These are phyloP conservation scores for Lachnellula arida DNA, from an alignment of 2,329 filamentous ascomycete species.

Conservation along the genomic window DNA sequence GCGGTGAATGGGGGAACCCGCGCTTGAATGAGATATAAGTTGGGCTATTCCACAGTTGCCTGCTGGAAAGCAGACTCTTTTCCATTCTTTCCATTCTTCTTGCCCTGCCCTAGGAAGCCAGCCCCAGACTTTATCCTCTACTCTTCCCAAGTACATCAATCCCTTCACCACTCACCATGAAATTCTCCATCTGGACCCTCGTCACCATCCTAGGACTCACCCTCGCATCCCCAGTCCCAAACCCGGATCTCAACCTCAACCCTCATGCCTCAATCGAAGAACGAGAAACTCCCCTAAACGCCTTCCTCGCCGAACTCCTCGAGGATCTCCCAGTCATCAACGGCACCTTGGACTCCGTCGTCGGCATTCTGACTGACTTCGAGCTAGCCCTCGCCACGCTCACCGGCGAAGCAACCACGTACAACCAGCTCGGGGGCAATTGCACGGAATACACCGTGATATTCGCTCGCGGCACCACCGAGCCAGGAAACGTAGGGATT, in stretches of 20 bases:
- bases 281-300: conserved; percentile 21
- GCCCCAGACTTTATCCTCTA: not conserved
- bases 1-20: too few relatives aligned
- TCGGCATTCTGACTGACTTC: conserved; percentile 20
- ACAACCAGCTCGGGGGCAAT: conserved; percentile 21
- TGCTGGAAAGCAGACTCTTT: not conserved
- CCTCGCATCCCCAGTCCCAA: conserved; percentile 14
- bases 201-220: conserved; percentile 14
- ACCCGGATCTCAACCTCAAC: not conserved
- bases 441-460: conserved; percentile 38
- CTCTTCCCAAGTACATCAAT: not conserved
- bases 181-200: conserved; percentile 8
- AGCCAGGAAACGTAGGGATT: conserved; percentile 43
- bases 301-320: conserved; percentile 22
- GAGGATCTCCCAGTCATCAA: conserved; percentile 22
- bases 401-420: conserved; percentile 22
- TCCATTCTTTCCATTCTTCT: too few relatives aligned
- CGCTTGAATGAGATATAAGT: not conserved
- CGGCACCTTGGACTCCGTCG: conserved; percentile 16
- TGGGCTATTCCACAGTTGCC: not conserved
- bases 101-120: not conserved
- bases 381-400: conserved; percentile 19
- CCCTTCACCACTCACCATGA: conserved; percentile 14
- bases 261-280: not conserved
- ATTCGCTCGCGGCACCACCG: conserved; percentile 45